Percentiles rank a stretch among this genome's conserved stretches.
Conservation (phyloP, 306 rosid species). For the Myrica gale region DNA sequence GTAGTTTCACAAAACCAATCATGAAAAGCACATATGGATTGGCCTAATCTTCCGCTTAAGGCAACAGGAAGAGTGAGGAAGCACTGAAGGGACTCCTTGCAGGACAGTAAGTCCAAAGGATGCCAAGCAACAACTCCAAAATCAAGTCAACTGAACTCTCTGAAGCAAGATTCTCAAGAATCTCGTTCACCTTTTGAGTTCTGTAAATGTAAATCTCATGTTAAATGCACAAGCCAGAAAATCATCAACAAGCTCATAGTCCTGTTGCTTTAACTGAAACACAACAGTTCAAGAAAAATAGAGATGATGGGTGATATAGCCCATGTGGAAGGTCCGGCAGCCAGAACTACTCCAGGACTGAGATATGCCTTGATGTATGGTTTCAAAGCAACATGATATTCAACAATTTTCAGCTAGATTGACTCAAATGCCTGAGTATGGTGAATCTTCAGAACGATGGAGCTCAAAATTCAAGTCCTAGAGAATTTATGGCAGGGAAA, state of each 20-base stretch:
- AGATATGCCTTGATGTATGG: not conserved
- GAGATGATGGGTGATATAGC: not conserved
- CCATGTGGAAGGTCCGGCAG: not conserved
- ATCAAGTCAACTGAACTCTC: not conserved
- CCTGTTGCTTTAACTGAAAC: not conserved
- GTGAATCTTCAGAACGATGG: not conserved
- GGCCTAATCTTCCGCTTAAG: not conserved
- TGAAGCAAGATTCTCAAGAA: not conserved
- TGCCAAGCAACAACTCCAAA: not conserved
- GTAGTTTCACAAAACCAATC: not conserved
- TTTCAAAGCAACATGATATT: not conserved
- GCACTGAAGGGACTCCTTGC: conserved; percentile 6
- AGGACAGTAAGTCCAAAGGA: conserved; percentile 3
- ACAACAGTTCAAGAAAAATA: not conserved
- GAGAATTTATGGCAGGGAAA: not conserved
- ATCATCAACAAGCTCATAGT: not conserved
- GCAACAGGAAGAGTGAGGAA: not conserved
- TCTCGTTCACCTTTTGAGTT: not conserved
- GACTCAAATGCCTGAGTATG: not conserved
- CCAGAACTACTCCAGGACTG: not conserved
- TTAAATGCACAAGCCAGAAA: not conserved
- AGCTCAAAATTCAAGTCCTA: not conserved
- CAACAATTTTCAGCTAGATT: not conserved
- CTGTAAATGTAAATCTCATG: not conserved
- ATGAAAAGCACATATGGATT: not conserved